Conservation (phyloP, 176 grass and related monocot species). For the barley (Hordeum vulgare) region DNA sequence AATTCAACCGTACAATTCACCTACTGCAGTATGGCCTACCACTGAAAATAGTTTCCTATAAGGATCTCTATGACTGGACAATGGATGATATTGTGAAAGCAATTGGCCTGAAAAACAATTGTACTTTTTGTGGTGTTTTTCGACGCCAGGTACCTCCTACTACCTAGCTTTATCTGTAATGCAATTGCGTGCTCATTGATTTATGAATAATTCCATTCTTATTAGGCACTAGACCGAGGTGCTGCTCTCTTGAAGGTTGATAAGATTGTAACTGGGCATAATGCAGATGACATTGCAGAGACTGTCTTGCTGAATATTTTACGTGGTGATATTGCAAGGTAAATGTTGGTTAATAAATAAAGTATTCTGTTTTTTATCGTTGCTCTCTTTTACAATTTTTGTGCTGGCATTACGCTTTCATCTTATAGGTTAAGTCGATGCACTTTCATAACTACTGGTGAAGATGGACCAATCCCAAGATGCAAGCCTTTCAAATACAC, state of each 20-base stretch:
- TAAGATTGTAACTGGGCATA: slow-evolving; percentile 97
- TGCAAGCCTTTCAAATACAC: slow-evolving; percentile 99
- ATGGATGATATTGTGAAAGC: slow-evolving; percentile 98
- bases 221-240: slow-evolving; percentile 81
- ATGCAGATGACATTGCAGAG: slow-evolving; percentile 98
- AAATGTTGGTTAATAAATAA: background rate
- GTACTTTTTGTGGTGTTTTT: slow-evolving; percentile 97
- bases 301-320: slow-evolving; percentile 95
- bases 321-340: slow-evolving; percentile 97
- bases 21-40: slow-evolving; percentile 75
- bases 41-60: slow-evolving; percentile 94
- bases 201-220: background rate
- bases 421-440: slow-evolving; percentile 92
- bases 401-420: background rate
- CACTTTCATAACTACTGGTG: slow-evolving; percentile 89
- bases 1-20: background rate
- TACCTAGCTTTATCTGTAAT: background rate
- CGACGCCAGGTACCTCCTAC: slow-evolving; percentile 65
- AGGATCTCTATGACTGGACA: slow-evolving; percentile 94
- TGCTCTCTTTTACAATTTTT: background rate
- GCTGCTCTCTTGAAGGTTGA: slow-evolving; percentile 85
- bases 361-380: background rate
- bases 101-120: slow-evolving; percentile 94
- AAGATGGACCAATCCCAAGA: slow-evolving; percentile 99
- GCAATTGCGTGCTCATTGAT: background rate